These are phyloP conservation scores for Chaetomiaceae sp. DNA, from an alignment of 2,329 filamentous ascomycete species.

Conservation along the genomic window DNA sequence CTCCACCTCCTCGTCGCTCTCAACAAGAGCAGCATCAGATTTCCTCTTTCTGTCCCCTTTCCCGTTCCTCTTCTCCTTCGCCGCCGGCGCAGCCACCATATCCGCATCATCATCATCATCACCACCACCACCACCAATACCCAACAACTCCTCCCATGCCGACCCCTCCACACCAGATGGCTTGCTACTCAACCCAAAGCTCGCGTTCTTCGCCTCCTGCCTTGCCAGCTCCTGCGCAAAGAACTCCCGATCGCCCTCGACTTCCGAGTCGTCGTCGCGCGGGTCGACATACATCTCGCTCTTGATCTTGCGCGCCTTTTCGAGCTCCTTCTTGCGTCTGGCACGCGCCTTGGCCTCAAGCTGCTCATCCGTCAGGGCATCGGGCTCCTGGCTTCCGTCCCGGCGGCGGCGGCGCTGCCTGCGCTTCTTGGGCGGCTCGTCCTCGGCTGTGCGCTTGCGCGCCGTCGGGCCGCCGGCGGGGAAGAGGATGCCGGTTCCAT, in stretches of 20 bases:
- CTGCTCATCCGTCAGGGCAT: slow-evolving; percentile 46
- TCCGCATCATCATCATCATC: slow-evolving; percentile 10
- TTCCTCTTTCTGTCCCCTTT: slow-evolving; percentile 29
- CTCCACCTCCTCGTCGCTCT: slow-evolving; percentile 31
- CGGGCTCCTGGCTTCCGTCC: slow-evolving; percentile 34
- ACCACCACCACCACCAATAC: slow-evolving; percentile 16
- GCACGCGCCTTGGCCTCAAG: slow-evolving; percentile 60
- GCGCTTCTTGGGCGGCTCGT: slow-evolving; percentile 55
- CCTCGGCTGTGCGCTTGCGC: slow-evolving; percentile 48
- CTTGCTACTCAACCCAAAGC: slow-evolving; percentile 20
- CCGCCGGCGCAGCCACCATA: background rate
- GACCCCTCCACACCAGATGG: slow-evolving; percentile 18
- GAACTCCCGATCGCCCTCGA: slow-evolving; percentile 65
- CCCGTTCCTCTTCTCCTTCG: slow-evolving; percentile 25
- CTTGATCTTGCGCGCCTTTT: slow-evolving; percentile 76
- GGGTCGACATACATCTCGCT: slow-evolving; percentile 75
- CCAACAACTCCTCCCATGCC: slow-evolving; percentile 24
- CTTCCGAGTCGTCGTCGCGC: slow-evolving; percentile 87
- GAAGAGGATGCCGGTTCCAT: slow-evolving; percentile 59
- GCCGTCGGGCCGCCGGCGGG: slow-evolving; percentile 62
- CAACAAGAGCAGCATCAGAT: slow-evolving; percentile 27
- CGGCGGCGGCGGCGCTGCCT: slow-evolving; percentile 45
- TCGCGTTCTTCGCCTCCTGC: slow-evolving; percentile 44
- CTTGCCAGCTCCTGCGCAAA: slow-evolving; percentile 69
- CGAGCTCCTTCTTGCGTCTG: slow-evolving; percentile 64